Conservation (phyloP, 768 basidiomycete genomes). For the Coprinopsis sp. region DNA sequence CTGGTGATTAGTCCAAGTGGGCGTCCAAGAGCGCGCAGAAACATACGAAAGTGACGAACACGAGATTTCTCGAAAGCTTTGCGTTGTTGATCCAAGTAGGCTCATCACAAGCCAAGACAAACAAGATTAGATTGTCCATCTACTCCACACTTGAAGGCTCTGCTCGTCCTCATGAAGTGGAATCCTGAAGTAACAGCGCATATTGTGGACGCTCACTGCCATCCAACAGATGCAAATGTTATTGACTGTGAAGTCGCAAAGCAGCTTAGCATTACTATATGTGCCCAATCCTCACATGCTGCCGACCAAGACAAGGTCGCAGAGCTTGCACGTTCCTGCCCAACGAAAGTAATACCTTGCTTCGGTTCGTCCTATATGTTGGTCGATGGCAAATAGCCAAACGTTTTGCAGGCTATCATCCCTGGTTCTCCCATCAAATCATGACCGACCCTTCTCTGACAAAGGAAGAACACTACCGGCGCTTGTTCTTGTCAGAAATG, state of each 20-base stretch:
- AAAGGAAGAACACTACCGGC: constrained; percentile 73
- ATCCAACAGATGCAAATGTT: constrained; percentile 73
- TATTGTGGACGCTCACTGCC: constrained; percentile 86
- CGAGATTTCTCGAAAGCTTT: neutral
- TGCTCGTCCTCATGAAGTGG: no score
- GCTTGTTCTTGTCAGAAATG: constrained; percentile 51
- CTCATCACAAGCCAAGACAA: neutral
- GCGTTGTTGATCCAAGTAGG: neutral
- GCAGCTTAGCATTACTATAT: constrained; percentile 59
- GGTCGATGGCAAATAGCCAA: constrained; percentile 2
- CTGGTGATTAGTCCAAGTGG: neutral
- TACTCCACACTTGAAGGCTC: no score
- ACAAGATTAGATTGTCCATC: constrained; percentile 6
- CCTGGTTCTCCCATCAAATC: constrained; percentile 88
- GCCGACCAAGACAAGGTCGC: constrained; percentile 72
- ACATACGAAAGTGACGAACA: neutral
- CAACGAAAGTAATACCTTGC: constrained; percentile 74
- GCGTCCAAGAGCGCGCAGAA: constrained; percentile 3
- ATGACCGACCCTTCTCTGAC: constrained; percentile 37
- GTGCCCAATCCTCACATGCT: constrained; percentile 72
- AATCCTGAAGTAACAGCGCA: constrained; percentile 49
- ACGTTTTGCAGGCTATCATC: constrained; percentile 69
- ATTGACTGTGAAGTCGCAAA: constrained; percentile 48
- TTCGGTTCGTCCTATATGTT: constrained; percentile 62
- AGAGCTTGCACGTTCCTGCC: constrained; percentile 53